Evolutionary conservation across 208 protist genomes (phyloP), one percentile per base, ranked within the genome.

Genomic region (Phytomonas sp.): DNA sequence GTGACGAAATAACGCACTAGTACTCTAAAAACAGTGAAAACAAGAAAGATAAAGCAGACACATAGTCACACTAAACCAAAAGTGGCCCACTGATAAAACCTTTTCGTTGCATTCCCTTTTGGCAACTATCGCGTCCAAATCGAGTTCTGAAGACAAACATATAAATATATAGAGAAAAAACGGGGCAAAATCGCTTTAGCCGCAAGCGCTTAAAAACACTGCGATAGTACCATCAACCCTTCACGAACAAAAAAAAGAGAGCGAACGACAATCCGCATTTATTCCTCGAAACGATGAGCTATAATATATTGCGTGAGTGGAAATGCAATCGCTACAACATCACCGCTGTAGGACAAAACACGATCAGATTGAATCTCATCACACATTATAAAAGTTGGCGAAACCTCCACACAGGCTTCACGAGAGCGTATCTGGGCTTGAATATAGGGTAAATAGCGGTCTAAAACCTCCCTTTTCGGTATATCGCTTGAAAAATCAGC

Each of bases 401-500:
- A 49, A 19, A 49, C 40, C 40, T 16, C 40, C 40, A 49, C 3
- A 49, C 40, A 49, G 10, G 31, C 33, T 29, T 29, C 34, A 33
- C 42, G 56, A 0, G 6, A 56, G 16, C 42, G 56, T 23, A 34
- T 42, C 4, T 72, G n/a, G 0, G 32, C 31, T 32, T 52, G 61
- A n/a, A 93, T 63, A 26, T 71, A 75, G 8, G 80, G 75, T 26
- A 89, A 63, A 71, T 88, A 94, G n/a, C 77, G 36, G 0, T 63
- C 19, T 64, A 83, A 67, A 6, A 90, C 76, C 23, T 65, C 75
- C 26, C 86, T 66, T 5, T 11, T 30, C 7, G 80, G 72, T 0
- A 92, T 77, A 3, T 56, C 75, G 0, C 83, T 60, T 0, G 87
- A 87, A 70, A 89, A 92, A 52, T 94, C 84, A 49, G 14, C 40